Evolutionary conservation across 2,329 filamentous ascomycete genomes (phyloP), one percentile per base, ranked within the genome.

Genomic region (Trichoderma simmonsii): DNA sequence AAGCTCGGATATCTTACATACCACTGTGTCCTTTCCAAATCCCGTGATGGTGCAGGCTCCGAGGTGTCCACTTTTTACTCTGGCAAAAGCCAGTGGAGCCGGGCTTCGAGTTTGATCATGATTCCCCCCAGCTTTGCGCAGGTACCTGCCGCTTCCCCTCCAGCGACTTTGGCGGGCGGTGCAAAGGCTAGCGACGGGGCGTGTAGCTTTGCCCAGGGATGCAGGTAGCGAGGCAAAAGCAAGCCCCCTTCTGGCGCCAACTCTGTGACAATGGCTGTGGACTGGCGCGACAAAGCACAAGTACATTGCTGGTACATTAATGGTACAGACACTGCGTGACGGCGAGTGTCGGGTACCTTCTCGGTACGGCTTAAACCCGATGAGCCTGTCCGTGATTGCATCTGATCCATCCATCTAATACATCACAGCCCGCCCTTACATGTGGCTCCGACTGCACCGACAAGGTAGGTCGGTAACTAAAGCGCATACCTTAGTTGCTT

Each of bases 11-110:
- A 28, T 76, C 54, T 66, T 67, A 73, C 71, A 73, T 76, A 79
- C 78, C 80, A 81, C 79, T 80, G 79, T 82, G 80, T 82, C 80
- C 80, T 82, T 81, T 81, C 75, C 73, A 78, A 77, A 79, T 80
- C 79, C 79, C 79, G 79, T 80, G 78, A 79, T 78, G 75, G 73
- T 78, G 75, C 74, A 76, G 71, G 67, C 74, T 71, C 71, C 63
- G 59, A 75, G 71, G 73, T 74, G 76, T 76, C 69, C 72, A 78
- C 75, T 78, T 77, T 78, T 77, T 2, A n/a, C 39, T n/a, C 3
- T n/a, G 15, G 15, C 71, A 59, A 21, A 59, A 54, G 32, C 59
- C 39, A 48, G 67, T 66, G 67, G 66, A 72, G 48, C 15, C 66
- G n/a, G 7, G 18, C 43, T 12, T 54, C 21, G 48, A 24, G 48